phyloP scores from a whole-genome alignment of 2,329 filamentous ascomycete genomes.

The Colletotrichum viniferum region DNA sequence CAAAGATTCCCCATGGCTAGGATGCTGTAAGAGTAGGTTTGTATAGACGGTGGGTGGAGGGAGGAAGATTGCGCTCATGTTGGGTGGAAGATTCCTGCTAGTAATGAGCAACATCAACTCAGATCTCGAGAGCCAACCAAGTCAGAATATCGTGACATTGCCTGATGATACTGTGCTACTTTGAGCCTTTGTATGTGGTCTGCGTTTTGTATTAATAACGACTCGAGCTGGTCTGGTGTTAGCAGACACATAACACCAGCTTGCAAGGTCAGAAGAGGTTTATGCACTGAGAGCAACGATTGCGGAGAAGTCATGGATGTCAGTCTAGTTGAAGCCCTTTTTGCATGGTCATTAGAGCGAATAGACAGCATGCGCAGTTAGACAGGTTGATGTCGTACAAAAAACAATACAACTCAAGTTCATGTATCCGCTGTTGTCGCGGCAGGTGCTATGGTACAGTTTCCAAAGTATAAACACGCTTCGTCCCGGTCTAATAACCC shows the following conservation, averaged over 20 bases:
- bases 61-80: no score
- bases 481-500: neutral
- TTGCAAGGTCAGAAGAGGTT: no score
- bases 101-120: neutral
- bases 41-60: neutral
- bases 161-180: neutral
- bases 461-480: neutral
- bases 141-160: neutral
- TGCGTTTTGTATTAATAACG: accelerated
- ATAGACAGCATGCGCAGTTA: no score
- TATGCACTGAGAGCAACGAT: no score
- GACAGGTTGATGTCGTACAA: no score
- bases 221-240: no score
- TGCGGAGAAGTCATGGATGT: no score
- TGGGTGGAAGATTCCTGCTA: neutral
- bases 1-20: neutral
- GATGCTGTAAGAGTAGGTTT: neutral
- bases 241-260: no score
- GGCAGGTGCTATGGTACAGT: neutral
- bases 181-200: neutral
- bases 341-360: no score
- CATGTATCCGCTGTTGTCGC: neutral
- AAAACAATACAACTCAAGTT: no score
- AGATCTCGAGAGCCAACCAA: neutral
- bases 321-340: no score